phyloP scores from a whole-genome alignment of 345 rosid species.

The Eucalyptus sp. region DNA sequence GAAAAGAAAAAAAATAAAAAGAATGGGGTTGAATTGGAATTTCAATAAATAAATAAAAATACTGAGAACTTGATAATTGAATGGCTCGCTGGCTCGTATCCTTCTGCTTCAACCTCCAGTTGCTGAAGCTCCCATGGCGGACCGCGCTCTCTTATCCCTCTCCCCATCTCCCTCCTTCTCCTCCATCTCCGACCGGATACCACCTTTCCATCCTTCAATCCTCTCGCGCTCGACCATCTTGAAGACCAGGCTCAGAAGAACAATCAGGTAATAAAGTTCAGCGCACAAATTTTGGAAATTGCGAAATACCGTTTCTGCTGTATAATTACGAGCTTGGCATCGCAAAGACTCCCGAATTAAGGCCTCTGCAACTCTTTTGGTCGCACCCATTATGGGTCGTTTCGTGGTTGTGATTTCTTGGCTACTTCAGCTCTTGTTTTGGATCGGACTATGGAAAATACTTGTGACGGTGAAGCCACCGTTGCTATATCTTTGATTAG shows the following conservation, averaged over 20 bases:
- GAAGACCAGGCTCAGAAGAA: not conserved
- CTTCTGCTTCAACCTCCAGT: not conserved
- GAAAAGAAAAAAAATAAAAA: not conserved
- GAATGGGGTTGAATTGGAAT: not conserved
- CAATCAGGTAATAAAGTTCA: not conserved
- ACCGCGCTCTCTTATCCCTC: not conserved
- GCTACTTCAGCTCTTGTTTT: not conserved
- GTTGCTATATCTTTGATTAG: not conserved
- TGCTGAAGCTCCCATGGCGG: not conserved
- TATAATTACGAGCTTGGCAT: not conserved
- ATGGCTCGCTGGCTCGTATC: not conserved
- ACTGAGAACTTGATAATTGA: not conserved
- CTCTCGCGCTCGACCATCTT: not conserved
- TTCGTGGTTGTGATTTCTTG: not conserved
- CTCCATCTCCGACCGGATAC: not conserved
- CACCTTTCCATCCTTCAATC: not conserved
- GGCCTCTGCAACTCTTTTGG: not conserved
- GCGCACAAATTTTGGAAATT: not conserved
- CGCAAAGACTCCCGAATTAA: not conserved
- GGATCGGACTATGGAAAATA: not conserved
- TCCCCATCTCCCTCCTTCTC: not conserved
- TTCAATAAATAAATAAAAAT: not conserved
- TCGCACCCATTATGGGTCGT: not conserved
- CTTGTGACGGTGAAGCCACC: not conserved
- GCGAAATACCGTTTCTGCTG: not conserved